Percentiles rank a stretch among this genome's conserved stretches.
phyloP scores from a whole-genome alignment of 164 flowering plant species.

The Liquidambar formosana region DNA sequence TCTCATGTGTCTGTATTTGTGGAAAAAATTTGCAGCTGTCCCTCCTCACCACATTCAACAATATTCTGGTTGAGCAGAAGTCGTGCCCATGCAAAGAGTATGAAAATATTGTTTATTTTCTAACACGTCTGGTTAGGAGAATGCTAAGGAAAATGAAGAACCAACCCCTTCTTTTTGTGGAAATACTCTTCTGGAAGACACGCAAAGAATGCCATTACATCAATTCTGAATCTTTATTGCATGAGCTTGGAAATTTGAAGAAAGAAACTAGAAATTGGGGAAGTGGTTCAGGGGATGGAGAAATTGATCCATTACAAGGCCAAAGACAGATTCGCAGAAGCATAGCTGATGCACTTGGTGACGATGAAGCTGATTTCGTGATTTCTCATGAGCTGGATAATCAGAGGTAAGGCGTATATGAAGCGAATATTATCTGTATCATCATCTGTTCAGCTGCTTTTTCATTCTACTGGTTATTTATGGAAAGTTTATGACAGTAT shows the following conservation, averaged over 20 bases:
- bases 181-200: conserved; percentile 86
- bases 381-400: conserved; percentile 28
- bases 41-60: conserved; percentile 65
- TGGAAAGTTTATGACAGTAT: no score
- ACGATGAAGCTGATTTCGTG: conserved; percentile 83
- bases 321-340: conserved; percentile 47
- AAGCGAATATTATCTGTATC: neutral
- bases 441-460: no score
- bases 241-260: conserved; percentile 59
- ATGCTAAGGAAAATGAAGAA: conserved; percentile 80
- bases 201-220: conserved; percentile 82
- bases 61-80: conserved; percentile 83
- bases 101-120: conserved; percentile 63
- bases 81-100: conserved; percentile 59
- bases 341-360: conserved; percentile 93
- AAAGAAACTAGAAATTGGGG: conserved; percentile 43
- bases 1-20: conserved; percentile 8
- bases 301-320: conserved; percentile 33
- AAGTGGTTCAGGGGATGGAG: conserved; percentile 36
- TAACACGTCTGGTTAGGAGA: conserved; percentile 65
- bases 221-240: conserved; percentile 59
- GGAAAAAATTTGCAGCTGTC: conserved; percentile 68
- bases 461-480: no score
- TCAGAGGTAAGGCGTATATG: conserved; percentile 43
- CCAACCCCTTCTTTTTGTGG: conserved; percentile 89